phyloP scores from a whole-genome alignment of 2,329 filamentous ascomycete genomes.

The Arthroderma sp. region DNA sequence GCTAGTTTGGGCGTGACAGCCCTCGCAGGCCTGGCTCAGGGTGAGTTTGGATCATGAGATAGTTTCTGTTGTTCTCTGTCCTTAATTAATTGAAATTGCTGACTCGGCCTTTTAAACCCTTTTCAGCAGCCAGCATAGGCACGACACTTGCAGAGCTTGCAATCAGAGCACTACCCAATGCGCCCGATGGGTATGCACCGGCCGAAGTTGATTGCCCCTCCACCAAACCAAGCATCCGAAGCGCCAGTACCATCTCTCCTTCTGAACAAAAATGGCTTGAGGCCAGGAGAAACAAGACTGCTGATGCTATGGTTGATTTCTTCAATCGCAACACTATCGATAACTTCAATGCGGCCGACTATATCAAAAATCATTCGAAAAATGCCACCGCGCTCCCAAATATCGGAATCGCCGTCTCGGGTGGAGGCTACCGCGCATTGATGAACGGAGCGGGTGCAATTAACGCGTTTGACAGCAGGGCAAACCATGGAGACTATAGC shows the following conservation, averaged over 20 bases:
- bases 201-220: conserved; percentile 54
- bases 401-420: conserved; percentile 65
- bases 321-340: conserved; percentile 58
- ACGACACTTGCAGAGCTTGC: conserved; percentile 1
- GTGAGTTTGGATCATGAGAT: conserved; percentile 48
- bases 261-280: conserved; percentile 64
- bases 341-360: conserved; percentile 62
- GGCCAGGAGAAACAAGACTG: conserved; percentile 56
- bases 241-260: conserved; percentile 48
- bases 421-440: conserved; percentile 77
- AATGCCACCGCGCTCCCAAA: conserved; percentile 50
- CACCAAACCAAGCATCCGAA: conserved; percentile 54
- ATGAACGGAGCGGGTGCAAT: conserved; percentile 70
- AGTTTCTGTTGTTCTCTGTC: conserved; percentile 28
- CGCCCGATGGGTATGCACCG: conserved; percentile 60
- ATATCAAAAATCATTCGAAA: conserved; percentile 48
- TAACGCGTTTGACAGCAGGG: conserved; percentile 65
- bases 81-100: too few species aligned
- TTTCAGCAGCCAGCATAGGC: background rate
- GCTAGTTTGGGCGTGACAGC: too few species aligned
- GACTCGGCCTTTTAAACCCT: too few species aligned
- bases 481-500: conserved; percentile 43
- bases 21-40: conserved; percentile 27
- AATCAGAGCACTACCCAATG: conserved; percentile 37
- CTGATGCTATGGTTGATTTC: conserved; percentile 61